Evolutionary conservation across 441 rosid genomes (phyloP).

Genomic region (Mallotus japonicus): DNA sequence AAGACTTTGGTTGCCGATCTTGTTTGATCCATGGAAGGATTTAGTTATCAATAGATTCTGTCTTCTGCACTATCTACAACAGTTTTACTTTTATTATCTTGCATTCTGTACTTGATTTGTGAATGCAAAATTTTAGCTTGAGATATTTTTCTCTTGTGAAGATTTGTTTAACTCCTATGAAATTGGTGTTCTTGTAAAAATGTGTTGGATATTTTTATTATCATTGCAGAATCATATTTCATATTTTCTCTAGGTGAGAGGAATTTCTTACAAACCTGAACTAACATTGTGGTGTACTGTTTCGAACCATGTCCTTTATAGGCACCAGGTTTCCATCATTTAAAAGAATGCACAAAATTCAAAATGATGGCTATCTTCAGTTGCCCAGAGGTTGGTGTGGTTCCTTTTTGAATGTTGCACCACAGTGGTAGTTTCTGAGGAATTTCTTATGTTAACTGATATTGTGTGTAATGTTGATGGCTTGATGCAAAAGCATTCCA

Average conservation of each 20-base stretch:
- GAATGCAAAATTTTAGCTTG: no score
- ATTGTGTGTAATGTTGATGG: not conserved
- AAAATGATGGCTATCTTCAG: constrained; percentile 44
- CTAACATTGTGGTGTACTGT: constrained; percentile 18
- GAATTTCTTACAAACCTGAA: constrained; percentile 6
- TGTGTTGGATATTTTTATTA: not conserved
- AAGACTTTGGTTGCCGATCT: not conserved
- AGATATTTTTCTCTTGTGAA: no score
- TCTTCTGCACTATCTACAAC: not conserved
- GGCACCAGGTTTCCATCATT: constrained; percentile 46
- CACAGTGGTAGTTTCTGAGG: not conserved
- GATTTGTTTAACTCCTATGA: not conserved
- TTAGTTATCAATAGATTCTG: not conserved
- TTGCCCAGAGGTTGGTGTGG: constrained; percentile 51
- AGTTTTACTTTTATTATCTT: not conserved
- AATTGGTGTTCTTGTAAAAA: not conserved
- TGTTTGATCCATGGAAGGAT: not conserved
- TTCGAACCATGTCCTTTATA: constrained; percentile 26
- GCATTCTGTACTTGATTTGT: not conserved
- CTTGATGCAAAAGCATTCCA: no score
- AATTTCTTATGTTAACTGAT: not conserved
- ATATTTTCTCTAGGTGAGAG: constrained; percentile 5
- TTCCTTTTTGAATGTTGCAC: constrained; percentile 9
- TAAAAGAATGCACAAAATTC: constrained; percentile 40
- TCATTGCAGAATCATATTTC: not conserved